Evolutionary conservation across 441 rosid genomes (phyloP), one percentile per base, ranked within the genome.

Genomic region (Euphorbia schlechtendalii): DNA sequence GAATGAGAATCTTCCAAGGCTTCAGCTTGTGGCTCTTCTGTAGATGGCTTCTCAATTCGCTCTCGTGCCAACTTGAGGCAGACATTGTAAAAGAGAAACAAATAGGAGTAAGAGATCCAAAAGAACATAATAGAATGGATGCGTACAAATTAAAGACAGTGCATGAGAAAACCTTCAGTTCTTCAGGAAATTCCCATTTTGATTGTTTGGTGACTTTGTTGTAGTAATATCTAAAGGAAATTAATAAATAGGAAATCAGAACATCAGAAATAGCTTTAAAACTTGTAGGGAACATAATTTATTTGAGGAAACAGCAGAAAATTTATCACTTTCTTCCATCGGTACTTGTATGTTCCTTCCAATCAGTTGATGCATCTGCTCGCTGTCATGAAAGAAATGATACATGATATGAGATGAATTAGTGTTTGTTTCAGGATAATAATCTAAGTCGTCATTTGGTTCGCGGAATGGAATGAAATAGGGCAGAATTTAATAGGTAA

Each of bases 181-280:
- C 96, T 63, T 89, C 99, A 38, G 96, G 99, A 59, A 94, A 83
- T 74, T 96, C 76, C 99, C 98, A 94, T 80, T 89, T 90, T 53
- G 99, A 94, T 76, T 84, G 87, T 76, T 85, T 94, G 32, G 99
- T 89, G 64, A 79, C 84, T 84, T 89, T 94, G 77, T 94, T 89
- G 80, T 87, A 87, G 74, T 87, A 91, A 76, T 91, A 94, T 76
- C 99, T 94, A 81, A 65, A 64, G 56, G 74, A 73, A 53, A 41
- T 59, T 69, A 7, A 67, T 17, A 40, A 60, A 55, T 9, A 64
- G 25, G 48, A 36, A 17, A 65, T 18, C 30, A 58, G 25, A 46
- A 7, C 4, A 14, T 21, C 18, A 38, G 12, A 74, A 43, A 65
- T 21, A 30, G 14, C 22, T 13, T 8, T 7, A 58, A 21, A 8